These are phyloP conservation scores for Mercurialis annua DNA, from an alignment of 345 rosid genomes.

Conservation along the genomic window DNA sequence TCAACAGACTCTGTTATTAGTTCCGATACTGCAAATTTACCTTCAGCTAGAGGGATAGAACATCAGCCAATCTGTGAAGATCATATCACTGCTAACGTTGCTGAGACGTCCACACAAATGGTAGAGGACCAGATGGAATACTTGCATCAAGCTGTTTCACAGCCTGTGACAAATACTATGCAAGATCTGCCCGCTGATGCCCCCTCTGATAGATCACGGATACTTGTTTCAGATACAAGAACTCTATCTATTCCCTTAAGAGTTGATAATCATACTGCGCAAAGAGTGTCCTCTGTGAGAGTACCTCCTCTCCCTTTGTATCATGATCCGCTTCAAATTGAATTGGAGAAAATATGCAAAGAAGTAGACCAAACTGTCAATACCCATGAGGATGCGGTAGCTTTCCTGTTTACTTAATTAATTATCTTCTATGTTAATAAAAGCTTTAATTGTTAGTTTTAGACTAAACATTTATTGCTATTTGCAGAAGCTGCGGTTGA, in stretches of 20 bases:
- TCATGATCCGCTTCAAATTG: constrained; percentile 58
- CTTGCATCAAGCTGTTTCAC: constrained; percentile 16
- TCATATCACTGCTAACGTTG: neutral
- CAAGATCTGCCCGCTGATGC: constrained; percentile 14
- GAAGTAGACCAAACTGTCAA: constrained; percentile 34
- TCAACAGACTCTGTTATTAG: constrained; percentile 9
- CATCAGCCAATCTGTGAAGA: constrained; percentile 19
- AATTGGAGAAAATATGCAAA: constrained; percentile 43
- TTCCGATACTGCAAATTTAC: constrained; percentile 11
- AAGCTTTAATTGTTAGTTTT: neutral
- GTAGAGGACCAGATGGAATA: constrained; percentile 18
- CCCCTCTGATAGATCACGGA: constrained; percentile 10
- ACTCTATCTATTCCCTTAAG: constrained; percentile 16
- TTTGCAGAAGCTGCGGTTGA: constrained; percentile 47
- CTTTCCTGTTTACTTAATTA: constrained; percentile 25
- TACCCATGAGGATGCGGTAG: constrained; percentile 37
- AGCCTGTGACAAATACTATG: constrained; percentile 12
- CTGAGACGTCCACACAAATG: constrained; percentile 16
- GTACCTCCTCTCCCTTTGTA: constrained; percentile 19
- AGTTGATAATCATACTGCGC: constrained; percentile 24
- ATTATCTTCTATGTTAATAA: constrained; percentile 4
- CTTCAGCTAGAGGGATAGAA: constrained; percentile 23
- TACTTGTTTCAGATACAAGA: constrained; percentile 20
- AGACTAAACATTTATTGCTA: constrained; percentile 2
- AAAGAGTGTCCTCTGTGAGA: constrained; percentile 20